Evolutionary conservation across 2,329 filamentous ascomycete genomes (phyloP).

Genomic region (Davidsoniella neocaledoniae): DNA sequence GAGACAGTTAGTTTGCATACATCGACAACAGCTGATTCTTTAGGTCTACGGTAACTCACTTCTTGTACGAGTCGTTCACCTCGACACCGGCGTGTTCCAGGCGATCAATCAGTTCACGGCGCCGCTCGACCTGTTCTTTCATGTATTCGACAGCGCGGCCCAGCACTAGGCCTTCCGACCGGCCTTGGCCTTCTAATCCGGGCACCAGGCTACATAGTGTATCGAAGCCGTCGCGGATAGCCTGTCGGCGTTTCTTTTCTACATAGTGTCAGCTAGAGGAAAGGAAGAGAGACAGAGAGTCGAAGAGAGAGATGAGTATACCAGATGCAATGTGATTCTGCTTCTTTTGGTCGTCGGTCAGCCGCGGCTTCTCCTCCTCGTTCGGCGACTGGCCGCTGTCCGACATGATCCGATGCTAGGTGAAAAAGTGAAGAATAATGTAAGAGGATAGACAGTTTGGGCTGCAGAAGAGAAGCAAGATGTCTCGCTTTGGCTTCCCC

Average conservation of each 20-base stretch:
- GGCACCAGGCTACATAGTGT: slow-evolving; percentile 65
- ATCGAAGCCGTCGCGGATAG: slow-evolving; percentile 73
- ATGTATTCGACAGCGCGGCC: slow-evolving; percentile 52
- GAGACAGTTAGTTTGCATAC: not conserved
- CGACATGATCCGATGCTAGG: slow-evolving; percentile 1
- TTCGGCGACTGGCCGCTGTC: slow-evolving; percentile 8
- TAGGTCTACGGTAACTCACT: slow-evolving; percentile 2
- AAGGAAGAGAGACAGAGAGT: not conserved
- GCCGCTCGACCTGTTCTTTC: slow-evolving; percentile 39
- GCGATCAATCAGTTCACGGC: slow-evolving; percentile 38
- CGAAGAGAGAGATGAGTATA: slow-evolving; percentile 17
- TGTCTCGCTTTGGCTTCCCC: too few species aligned
- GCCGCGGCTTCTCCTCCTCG: slow-evolving; percentile 30
- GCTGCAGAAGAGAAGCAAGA: too few species aligned
- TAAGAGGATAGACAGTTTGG: too few species aligned
- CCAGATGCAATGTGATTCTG: slow-evolving; percentile 38
- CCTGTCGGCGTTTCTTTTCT: slow-evolving; percentile 33
- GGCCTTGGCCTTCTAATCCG: slow-evolving; percentile 63
- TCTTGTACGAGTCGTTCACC: slow-evolving; percentile 23
- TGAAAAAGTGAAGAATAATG: too few species aligned
- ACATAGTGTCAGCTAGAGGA: slow-evolving; percentile 12
- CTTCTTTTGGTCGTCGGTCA: slow-evolving; percentile 38
- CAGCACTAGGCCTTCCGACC: slow-evolving; percentile 74
- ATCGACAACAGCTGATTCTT: not conserved
- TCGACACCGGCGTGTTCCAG: slow-evolving; percentile 42